Base-by-base conservation (phyloP, 2,329 filamentous ascomycete species). In the Penicillium sclerotiorum region DNA sequence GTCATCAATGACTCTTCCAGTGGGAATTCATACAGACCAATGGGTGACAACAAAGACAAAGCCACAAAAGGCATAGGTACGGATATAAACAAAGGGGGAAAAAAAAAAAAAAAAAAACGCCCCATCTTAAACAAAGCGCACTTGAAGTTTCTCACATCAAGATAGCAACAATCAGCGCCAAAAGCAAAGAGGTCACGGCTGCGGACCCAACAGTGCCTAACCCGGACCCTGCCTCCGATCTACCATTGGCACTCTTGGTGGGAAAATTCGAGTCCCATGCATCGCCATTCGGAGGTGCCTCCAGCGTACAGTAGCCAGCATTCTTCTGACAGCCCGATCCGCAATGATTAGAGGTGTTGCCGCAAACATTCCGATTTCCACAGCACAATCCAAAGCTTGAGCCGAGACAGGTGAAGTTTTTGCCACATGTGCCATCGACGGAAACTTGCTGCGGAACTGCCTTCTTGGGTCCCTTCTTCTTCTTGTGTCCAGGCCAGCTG, bases 331-430 rank as follows among this genome's bases (percentile, higher is more conserved):
- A 72, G 15, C 67, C 68, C 17, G 23, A 38, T 18, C 63, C 67
- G 38, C 69, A 72, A 49, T 66, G 58, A 4, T 50, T 37, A 8
- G 61, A 61, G 6, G 59, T 59, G 49, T 67, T 70, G 11, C 69
- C 68, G 41, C 68, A 72, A 32, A 53, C 45, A 33, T 62, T 61
- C 8, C 45, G 42, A 30, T 52, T 56, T 40, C 65, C 61, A 42
- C 69, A 72, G 41, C 70, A 72, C 5, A 60, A 45, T 4, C 68
- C 68, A 55, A 70, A 71, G 9, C 38, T 56, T 8, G 67, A 72
- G 2, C 67, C 65, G n/a, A 58, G 49, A 47, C 68, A 72, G 9
- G 68, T 70, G 21, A 62, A 61, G n/a, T 65, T 62, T 2, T 50
- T 50, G 5, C 68, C 69, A 39, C 68, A 72, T n/a, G 58, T 68